Evolutionary conservation across 805 yeast species (phyloP), one percentile per base, ranked within the genome.

Genomic region (Pichia sporocuriosa): DNA sequence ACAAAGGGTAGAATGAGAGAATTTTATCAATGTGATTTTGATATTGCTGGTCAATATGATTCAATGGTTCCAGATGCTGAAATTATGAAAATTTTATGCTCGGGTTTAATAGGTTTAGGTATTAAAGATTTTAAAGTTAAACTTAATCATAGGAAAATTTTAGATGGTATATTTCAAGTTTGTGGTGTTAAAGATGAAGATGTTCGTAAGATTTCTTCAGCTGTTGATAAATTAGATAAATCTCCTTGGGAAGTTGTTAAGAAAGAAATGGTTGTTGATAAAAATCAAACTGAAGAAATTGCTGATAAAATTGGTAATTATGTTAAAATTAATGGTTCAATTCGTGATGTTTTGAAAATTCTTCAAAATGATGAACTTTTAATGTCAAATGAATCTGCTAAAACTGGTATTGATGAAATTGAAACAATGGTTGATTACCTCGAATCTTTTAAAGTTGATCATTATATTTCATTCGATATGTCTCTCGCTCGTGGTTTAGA

Each of bases 1-100:
- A 90, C 97, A 39, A 93, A 93, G 67, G 99, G 99, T 47, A 79
- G 99, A 67, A 93, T 93, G 98, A 84, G 99, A 75, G 99, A 93
- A 66, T 93, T 93, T 58, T 93, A 93, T 65, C 99, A 93, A 68
- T 93, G 99, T 71, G 99, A 93, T 68, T 85, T 93, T 56, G 99
- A 93, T 64, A 72, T 93, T 57, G 99, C 99, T 19, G 99, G 99
- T 40, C 65, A 63, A 43, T 90, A 84, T 62, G 98, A 93, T 57
- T 57, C 80, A 23, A 93, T 93, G 98, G 93, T 93, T 35, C 95
- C 98, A 20, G 99, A 93, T 61, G 79, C 97, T 8, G 99, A 93
- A 67, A 71, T 81, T 44, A 72, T 93, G 67, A 77, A 83, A 45
- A 70, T 93, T 43, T 65, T 83, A 27, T 90, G 85, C 42, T 95